A percentile compares a stretch with the other conserved stretches of the same genome.
These are phyloP conservation scores for Coemansia asiatica DNA, from an alignment of 192 early-diverging fungal species.

Conservation along the genomic window DNA sequence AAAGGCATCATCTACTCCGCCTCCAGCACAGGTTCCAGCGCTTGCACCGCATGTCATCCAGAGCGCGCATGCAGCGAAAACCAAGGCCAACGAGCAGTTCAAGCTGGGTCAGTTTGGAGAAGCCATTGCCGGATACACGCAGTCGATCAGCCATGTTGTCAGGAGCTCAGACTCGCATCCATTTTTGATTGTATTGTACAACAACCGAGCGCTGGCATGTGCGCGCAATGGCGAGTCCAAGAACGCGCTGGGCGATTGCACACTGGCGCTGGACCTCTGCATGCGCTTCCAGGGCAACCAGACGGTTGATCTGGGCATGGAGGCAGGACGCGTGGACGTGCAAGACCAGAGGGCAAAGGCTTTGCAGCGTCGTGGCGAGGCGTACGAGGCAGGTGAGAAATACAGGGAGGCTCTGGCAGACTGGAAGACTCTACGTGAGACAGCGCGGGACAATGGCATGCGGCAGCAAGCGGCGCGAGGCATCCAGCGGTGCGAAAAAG, in stretches of 20 bases:
- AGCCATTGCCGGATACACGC: slow-evolving; percentile 70
- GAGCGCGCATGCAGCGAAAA: slow-evolving; percentile 44
- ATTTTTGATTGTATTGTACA: slow-evolving; percentile 65
- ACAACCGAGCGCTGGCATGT: slow-evolving; percentile 81
- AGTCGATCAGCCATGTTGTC: slow-evolving; percentile 62
- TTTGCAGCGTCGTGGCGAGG: slow-evolving; percentile 73
- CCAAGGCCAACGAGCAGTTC: slow-evolving; percentile 77
- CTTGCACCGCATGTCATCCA: slow-evolving; percentile 20
- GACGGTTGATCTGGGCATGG: slow-evolving; percentile 17
- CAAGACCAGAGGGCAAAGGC: slow-evolving; percentile 71
- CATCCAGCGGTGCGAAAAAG: slow-evolving; percentile 60
- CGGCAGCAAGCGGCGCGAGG: slow-evolving; percentile 54
- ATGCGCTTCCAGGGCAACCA: slow-evolving; percentile 34
- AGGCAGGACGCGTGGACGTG: slow-evolving; percentile 31
- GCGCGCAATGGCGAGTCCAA: slow-evolving; percentile 83
- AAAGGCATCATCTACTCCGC: not conserved
- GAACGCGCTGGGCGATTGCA: slow-evolving; percentile 71
- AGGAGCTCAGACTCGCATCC: slow-evolving; percentile 59
- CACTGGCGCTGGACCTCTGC: slow-evolving; percentile 41
- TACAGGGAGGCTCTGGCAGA: slow-evolving; percentile 68
- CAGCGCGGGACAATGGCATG: slow-evolving; percentile 24
- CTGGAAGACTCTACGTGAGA: slow-evolving; percentile 56
- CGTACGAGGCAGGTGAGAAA: slow-evolving; percentile 81
- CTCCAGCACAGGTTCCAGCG: slow-evolving; percentile 16
- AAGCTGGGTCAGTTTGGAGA: slow-evolving; percentile 88